phyloP scores from a whole-genome alignment of 2,329 filamentous ascomycete genomes.

The Xylariaceae sp. region DNA sequence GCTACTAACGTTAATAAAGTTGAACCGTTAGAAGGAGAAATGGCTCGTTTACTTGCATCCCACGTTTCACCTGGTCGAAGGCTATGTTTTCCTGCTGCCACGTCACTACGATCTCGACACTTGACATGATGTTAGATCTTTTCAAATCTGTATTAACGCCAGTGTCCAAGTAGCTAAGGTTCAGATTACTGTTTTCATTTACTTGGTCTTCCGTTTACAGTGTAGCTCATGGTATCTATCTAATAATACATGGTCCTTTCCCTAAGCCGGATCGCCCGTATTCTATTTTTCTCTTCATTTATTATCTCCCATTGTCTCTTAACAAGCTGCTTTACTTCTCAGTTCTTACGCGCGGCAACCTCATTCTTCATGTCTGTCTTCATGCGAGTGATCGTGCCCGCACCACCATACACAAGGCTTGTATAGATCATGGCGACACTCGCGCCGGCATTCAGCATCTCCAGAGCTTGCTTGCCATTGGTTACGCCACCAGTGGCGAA shows the following conservation, averaged over 20 bases:
- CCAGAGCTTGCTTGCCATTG: conserved; percentile 77
- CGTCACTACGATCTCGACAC: no score
- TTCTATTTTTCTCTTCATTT: conserved; percentile 3
- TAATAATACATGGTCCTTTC: background rate
- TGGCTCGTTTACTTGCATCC: no score
- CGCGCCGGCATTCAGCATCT: conserved; percentile 83
- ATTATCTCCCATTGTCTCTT: background rate
- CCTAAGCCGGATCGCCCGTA: no score
- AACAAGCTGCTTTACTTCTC: background rate
- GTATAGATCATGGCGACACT: conserved; percentile 93
- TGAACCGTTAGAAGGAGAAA: no score
- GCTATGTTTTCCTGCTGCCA: no score
- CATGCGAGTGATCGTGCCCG: conserved; percentile 63
- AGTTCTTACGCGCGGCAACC: conserved; percentile 23
- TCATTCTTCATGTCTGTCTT: conserved; percentile 59
- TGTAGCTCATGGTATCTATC: background rate
- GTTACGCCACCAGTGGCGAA: conserved; percentile 94
- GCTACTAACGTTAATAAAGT: no score
- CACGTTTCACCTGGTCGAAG: no score
- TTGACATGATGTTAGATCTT: no score
- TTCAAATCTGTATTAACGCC: no score
- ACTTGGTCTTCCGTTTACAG: background rate
- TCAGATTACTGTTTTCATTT: background rate
- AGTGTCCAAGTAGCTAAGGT: no score
- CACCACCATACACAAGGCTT: conserved; percentile 62